Conservation (phyloP, 1,284 basidiomycete species). For the Malassezia caprae region DNA sequence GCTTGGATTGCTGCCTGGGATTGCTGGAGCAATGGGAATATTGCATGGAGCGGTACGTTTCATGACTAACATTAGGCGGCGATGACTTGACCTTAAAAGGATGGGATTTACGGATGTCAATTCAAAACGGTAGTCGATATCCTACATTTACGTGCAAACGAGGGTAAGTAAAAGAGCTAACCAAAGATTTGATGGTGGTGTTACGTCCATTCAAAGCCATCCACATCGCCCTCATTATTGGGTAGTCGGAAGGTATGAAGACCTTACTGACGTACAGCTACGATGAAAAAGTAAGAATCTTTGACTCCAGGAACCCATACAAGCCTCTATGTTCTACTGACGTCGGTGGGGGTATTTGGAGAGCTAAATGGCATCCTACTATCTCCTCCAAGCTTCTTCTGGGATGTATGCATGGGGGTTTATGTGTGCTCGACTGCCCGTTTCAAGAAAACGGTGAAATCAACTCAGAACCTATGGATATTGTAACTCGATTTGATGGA, state of each 20-base stretch:
- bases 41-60: conserved; percentile 69
- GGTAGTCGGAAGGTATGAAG: conserved; percentile 73
- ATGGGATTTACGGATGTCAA: conserved; percentile 62
- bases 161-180: conserved; percentile 40
- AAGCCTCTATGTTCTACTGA: conserved; percentile 58
- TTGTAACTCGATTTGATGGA: conserved; percentile 59
- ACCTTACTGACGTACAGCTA: conserved; percentile 57
- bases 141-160: conserved; percentile 63
- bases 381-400: conserved; percentile 59
- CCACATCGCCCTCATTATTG: conserved; percentile 69
- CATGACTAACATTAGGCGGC: conserved; percentile 59
- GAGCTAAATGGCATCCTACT: conserved; percentile 86
- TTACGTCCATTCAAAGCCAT: conserved; percentile 80
- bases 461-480: conserved; percentile 20
- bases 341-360: conserved; percentile 87
- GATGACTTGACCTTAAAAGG: conserved; percentile 81
- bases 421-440: conserved; percentile 54
- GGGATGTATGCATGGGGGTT: conserved; percentile 95
- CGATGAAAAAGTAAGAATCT: conserved; percentile 68
- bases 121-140: conserved; percentile 9
- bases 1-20: conserved; percentile 90
- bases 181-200: conserved; percentile 69
- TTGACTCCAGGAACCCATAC: conserved; percentile 66
- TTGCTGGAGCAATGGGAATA: conserved; percentile 55
- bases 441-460: neutral